Evolutionary conservation across 768 basidiomycete genomes (phyloP).

Genomic region (Clathrus columnatus): DNA sequence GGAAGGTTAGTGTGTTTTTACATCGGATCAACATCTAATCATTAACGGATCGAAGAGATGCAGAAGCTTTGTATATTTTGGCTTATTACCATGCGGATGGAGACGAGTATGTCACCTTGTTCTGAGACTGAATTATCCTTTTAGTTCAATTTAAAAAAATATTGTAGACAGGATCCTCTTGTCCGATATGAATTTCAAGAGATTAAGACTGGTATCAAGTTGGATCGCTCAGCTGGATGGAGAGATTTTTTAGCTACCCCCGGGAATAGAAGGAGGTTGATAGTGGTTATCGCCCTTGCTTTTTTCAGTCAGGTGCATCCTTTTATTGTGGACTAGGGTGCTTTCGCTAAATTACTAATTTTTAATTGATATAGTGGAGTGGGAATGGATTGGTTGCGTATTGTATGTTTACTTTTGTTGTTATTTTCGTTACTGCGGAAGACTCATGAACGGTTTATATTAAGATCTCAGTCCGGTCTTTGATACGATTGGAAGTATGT

Average conservation of each 20-base stretch:
- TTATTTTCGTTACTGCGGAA: background rate
- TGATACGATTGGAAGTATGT: conserved; percentile 37
- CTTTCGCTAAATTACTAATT: background rate
- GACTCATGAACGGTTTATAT: background rate
- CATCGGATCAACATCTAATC: background rate
- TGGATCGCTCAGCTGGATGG: conserved; percentile 41
- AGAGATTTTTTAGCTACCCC: conserved; percentile 34
- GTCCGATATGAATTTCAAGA: conserved; percentile 56
- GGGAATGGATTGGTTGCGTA: conserved; percentile 41
- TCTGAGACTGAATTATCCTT: background rate
- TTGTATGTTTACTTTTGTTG: conserved; percentile 18
- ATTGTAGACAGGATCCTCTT: conserved; percentile 36
- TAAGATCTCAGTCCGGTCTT: conserved; percentile 46
- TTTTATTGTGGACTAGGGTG: background rate
- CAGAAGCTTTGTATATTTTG: conserved; percentile 40
- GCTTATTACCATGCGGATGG: conserved; percentile 51
- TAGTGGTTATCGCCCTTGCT: conserved; percentile 48
- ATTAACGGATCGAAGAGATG: conserved; percentile 25
- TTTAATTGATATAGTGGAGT: conserved; percentile 25
- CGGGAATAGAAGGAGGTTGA: conserved; percentile 47
- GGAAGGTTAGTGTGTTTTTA: background rate
- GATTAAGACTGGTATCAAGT: conserved; percentile 48
- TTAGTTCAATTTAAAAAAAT: background rate
- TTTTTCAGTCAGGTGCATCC: conserved; percentile 41
- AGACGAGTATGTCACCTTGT: conserved; percentile 20